phyloP scores from a whole-genome alignment of 2,329 filamentous ascomycete species.

The Seiridium cupressi region DNA sequence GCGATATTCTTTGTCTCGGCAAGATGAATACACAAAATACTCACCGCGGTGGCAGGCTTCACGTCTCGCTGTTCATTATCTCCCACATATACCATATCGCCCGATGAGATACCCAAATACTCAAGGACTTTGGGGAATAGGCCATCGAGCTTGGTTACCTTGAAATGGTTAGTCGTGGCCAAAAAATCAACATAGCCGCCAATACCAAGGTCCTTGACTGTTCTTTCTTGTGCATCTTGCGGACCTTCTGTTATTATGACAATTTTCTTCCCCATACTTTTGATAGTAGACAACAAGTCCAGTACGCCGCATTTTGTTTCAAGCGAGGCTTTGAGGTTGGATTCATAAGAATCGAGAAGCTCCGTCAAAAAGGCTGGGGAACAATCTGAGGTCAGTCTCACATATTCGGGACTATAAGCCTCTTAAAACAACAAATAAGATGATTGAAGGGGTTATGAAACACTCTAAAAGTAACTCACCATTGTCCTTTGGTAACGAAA shows the following conservation, averaged over 20 bases:
- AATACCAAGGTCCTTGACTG: conserved; percentile 30
- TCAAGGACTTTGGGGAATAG: conserved; percentile 25
- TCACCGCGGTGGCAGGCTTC: conserved; percentile 21
- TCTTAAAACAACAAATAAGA: too few relatives aligned
- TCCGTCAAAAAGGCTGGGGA: conserved; percentile 14
- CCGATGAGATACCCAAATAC: conserved; percentile 20
- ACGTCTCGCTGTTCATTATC: conserved; percentile 28
- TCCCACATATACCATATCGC: conserved; percentile 27
- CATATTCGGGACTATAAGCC: too few relatives aligned
- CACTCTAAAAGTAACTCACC: too few relatives aligned
- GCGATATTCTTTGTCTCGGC: conserved; percentile 14
- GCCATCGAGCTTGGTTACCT: conserved; percentile 23
- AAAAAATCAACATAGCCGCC: conserved; percentile 25
- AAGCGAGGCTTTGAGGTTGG: conserved; percentile 23
- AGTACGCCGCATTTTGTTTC: conserved; percentile 34
- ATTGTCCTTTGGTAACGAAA: conserved; percentile 15
- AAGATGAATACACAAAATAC: conserved; percentile 27
- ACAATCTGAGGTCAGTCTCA: too few relatives aligned
- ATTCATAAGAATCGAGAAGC: conserved; percentile 28
- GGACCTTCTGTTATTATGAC: conserved; percentile 45
- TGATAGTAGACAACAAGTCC: conserved; percentile 31
- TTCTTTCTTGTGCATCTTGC: conserved; percentile 44
- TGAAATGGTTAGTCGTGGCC: conserved; percentile 28
- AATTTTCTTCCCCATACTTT: conserved; percentile 34
- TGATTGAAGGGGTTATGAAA: too few relatives aligned